These are phyloP conservation scores for Aphanocladium album DNA, from an alignment of 2,329 filamentous ascomycete species.

Conservation along the genomic window DNA sequence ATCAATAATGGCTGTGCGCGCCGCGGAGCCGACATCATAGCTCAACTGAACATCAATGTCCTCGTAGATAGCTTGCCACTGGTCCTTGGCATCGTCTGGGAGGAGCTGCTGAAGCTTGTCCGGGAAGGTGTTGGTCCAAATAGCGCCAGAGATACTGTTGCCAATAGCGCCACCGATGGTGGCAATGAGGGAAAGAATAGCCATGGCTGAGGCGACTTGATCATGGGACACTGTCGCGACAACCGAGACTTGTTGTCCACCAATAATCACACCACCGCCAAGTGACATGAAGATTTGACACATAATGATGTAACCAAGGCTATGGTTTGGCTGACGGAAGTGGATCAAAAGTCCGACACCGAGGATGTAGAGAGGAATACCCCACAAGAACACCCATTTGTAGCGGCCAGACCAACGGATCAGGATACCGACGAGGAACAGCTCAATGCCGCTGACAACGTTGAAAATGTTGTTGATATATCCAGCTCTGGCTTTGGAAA, in stretches of 20 bases:
- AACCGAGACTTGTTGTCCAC: constrained; percentile 29
- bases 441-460: constrained; percentile 34
- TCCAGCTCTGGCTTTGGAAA: constrained; percentile 22
- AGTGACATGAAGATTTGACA: constrained; percentile 33
- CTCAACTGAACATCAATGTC: constrained; percentile 29
- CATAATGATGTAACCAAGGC: constrained; percentile 33
- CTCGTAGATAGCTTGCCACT: constrained; percentile 39
- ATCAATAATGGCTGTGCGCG: constrained; percentile 37
- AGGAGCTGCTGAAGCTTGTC: constrained; percentile 31
- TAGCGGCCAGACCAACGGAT: constrained; percentile 29
- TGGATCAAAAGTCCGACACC: constrained; percentile 29
- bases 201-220: constrained; percentile 29
- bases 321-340: constrained; percentile 26
- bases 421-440: constrained; percentile 33
- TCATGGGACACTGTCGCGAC: constrained; percentile 28
- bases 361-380: constrained; percentile 28
- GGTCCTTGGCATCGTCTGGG: constrained; percentile 28
- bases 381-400: constrained; percentile 27
- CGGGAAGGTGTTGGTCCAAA: constrained; percentile 34
- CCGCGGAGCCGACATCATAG: constrained; percentile 36
- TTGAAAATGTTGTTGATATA: constrained; percentile 31
- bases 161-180: constrained; percentile 30
- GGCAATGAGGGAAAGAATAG: constrained; percentile 26
- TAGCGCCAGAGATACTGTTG: constrained; percentile 25
- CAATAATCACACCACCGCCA: constrained; percentile 22